Base-by-base conservation (phyloP, 2,329 filamentous ascomycete species). In the Setomelanomma holmii region DNA sequence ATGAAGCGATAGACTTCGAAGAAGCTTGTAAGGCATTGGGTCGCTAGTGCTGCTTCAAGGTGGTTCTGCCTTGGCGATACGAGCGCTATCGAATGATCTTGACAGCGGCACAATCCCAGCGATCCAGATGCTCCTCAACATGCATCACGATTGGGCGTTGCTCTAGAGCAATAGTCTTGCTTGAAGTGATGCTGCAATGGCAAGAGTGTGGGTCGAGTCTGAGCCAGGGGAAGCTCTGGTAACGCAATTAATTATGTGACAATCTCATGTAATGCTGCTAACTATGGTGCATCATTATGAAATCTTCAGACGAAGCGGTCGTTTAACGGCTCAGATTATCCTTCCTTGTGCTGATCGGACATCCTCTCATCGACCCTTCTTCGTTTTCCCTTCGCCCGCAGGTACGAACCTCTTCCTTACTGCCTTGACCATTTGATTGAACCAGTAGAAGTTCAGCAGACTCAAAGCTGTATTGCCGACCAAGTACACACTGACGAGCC, bases 401-500 rank as follows among this genome's bases (percentile, higher is more conserved):
- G 79, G 77, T 48, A 84, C 80, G 67, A 95, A 95, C 17, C 90
- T 82, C 79, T 90, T 92, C 56, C 85, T 80, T 5, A 95, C 86
- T n/a, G 90, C 89, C 51, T 85, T 82, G 53, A 95, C 84, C 90
- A 95, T 95, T 82, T 90, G 91, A 64, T 84, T 81, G 72, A 93
- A 93, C 90, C 90, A 95, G 75, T 87, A 90, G 58, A 90, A 85
- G 76, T 95, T 95, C 51, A 95, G 78, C 17, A 83, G 78, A 67
- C 91, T 93, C 39, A 95, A 80, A 0, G 84, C 83, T 14, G 90
- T 61, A 69, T 95, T 95, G 67, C 86, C 86, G 8, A 80, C 79
- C n/a, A 92, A 71, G 67, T 93, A 93, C 7, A 86, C 76, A 10
- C 75, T 76, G 1, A 84, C 87, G 23, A 93, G 78, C 89, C 89